phyloP scores from a whole-genome alignment of 1,284 basidiomycete genomes.

The Moniliella sp. region DNA sequence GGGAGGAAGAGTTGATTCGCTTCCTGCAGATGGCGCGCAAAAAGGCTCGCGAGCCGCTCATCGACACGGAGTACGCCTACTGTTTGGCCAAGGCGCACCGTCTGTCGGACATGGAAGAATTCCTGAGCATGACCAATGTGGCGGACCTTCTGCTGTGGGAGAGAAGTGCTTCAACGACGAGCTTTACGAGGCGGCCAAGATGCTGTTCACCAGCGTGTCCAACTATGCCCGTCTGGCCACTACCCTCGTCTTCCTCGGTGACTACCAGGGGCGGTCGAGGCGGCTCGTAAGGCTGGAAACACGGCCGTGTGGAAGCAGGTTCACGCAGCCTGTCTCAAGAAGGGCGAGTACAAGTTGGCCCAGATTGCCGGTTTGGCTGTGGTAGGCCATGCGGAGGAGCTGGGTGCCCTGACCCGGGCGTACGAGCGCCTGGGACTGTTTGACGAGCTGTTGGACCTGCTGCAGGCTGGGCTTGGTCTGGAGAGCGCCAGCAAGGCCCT shows the following conservation, averaged over 20 bases:
- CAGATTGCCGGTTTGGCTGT: conserved; percentile 47
- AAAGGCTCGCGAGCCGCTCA: conserved; percentile 81
- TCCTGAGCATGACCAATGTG: conserved; percentile 93
- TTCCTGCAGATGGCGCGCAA: conserved; percentile 99
- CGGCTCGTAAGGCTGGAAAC: conserved; percentile 92
- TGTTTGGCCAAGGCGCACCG: conserved; percentile 32
- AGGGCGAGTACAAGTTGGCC: conserved; percentile 82
- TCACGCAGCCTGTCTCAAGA: conserved; percentile 90
- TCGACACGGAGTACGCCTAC: conserved; percentile 56
- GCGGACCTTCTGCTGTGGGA: conserved; percentile 81
- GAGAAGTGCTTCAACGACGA: conserved; percentile 99
- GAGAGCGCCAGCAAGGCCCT: conserved; percentile 72
- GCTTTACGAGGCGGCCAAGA: conserved; percentile 84
- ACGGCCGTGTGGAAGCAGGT: conserved; percentile 99
- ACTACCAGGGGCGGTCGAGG: conserved; percentile 95
- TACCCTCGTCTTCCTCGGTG: conserved; percentile 89
- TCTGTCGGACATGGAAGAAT: conserved; percentile 66
- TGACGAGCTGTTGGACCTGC: conserved; percentile 68
- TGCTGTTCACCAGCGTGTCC: conserved; percentile 85
- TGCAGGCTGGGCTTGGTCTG: conserved; percentile 74
- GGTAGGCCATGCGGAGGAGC: conserved; percentile 52
- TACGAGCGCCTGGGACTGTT: conserved; percentile 86
- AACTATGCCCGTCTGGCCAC: conserved; percentile 97
- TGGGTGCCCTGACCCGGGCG: conserved; percentile 54
- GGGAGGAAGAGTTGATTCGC: conserved; percentile 90